phyloP scores from a whole-genome alignment of 1,139 yeast genomes.

The Torulaspora pretoriensis region DNA sequence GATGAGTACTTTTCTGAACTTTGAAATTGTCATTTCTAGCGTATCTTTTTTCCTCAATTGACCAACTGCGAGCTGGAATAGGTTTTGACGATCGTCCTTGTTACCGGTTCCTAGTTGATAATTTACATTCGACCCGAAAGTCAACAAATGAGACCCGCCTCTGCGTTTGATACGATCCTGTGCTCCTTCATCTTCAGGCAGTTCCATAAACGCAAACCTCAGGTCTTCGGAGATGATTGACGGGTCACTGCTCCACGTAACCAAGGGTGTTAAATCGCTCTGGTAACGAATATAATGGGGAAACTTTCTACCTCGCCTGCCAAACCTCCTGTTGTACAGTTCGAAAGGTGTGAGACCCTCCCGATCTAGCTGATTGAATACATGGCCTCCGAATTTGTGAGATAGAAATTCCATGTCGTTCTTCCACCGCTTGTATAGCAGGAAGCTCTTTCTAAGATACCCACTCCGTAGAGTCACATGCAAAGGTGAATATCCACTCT shows the following conservation, averaged over 20 bases:
- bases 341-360: constrained; percentile 63
- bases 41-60: constrained; percentile 26
- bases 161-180: constrained; percentile 12
- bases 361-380: constrained; percentile 56
- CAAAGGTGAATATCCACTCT: constrained; percentile 79
- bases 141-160: constrained; percentile 31
- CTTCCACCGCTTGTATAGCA: constrained; percentile 59
- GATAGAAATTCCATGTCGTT: constrained; percentile 37
- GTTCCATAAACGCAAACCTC: constrained; percentile 18
- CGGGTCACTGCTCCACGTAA: constrained; percentile 9
- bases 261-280: constrained; percentile 17
- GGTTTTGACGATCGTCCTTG: constrained; percentile 48
- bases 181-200: constrained; percentile 8
- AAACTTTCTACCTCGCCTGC: constrained; percentile 19
- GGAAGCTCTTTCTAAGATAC: constrained; percentile 30
- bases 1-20: constrained; percentile 41
- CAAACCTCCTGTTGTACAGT: constrained; percentile 34
- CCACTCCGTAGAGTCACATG: constrained; percentile 42
- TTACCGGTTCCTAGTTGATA: constrained; percentile 68
- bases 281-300: constrained; percentile 26
- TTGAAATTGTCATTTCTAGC: constrained; percentile 4
- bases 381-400: constrained; percentile 44
- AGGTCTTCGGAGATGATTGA: constrained; percentile 13
- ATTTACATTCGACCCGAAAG: constrained; percentile 64
- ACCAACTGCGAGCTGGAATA: constrained; percentile 36